Conservation (phyloP, 1,284 basidiomycete species). For the Ustanciosporium gigantosporum region DNA sequence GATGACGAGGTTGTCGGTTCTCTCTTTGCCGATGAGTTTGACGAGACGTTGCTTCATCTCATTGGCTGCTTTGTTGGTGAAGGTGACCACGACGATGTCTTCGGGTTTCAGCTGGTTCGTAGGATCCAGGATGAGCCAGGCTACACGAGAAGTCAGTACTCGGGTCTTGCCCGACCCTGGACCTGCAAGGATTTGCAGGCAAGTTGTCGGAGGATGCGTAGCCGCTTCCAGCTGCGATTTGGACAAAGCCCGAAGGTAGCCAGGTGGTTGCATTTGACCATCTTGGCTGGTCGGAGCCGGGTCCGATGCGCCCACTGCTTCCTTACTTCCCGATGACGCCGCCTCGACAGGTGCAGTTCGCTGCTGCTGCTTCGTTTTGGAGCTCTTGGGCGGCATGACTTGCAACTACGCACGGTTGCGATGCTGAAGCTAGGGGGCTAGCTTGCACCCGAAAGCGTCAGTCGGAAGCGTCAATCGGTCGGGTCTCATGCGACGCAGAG, state of each 20-base stretch:
- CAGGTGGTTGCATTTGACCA: no score
- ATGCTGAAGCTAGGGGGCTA: no score
- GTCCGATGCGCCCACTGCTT: no score
- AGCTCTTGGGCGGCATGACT: no score
- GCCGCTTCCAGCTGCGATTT: constrained; percentile 50
- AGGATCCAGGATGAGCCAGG: constrained; percentile 50
- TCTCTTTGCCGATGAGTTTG: constrained; percentile 72
- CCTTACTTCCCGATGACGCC: no score
- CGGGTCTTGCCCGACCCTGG: constrained; percentile 60
- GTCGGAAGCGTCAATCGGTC: no score
- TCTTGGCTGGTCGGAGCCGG: no score
- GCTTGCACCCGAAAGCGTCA: no score
- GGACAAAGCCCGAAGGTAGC: constrained; percentile 40
- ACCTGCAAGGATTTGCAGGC: constrained; percentile 58
- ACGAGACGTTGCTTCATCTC: constrained; percentile 80
- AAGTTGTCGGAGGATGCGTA: constrained; percentile 38
- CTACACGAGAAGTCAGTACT: constrained; percentile 54
- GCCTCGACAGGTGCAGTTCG: no score
- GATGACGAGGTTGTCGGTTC: constrained; percentile 69
- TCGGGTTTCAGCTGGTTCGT: constrained; percentile 43
- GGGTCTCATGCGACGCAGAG: no score
- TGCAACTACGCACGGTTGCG: no score
- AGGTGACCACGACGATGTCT: constrained; percentile 60
- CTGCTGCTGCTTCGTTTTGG: no score
- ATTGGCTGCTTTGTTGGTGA: constrained; percentile 79